Evolutionary conservation across 345 rosid species (phyloP).

Genomic region (Moricandia arvensis): DNA sequence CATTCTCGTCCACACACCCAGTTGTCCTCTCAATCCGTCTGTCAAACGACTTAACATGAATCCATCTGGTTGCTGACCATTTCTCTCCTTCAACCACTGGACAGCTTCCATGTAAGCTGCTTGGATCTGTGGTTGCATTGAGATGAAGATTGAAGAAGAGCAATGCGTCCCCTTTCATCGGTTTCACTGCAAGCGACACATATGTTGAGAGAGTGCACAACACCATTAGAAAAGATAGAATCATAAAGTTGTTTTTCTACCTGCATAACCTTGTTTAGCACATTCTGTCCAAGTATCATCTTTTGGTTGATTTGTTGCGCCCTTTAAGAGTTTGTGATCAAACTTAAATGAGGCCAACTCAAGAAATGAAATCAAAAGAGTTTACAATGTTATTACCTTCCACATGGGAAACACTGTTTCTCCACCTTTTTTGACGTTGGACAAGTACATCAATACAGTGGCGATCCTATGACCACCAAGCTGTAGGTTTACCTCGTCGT

Average conservation of each 20-base stretch:
- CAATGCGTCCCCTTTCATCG: slow-evolving; percentile 83
- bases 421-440: slow-evolving; percentile 73
- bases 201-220: neutral
- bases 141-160: slow-evolving; percentile 92
- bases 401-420: slow-evolving; percentile 87
- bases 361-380: neutral
- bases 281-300: slow-evolving; percentile 84
- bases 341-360: slow-evolving; percentile 14
- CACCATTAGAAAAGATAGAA: neutral
- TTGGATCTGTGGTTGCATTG: slow-evolving; percentile 58
- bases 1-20: slow-evolving; percentile 56
- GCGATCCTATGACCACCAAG: slow-evolving; percentile 89
- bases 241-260: slow-evolving; percentile 30
- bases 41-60: slow-evolving; percentile 74
- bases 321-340: slow-evolving; percentile 41
- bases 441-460: slow-evolving; percentile 94
- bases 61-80: slow-evolving; percentile 99
- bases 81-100: slow-evolving; percentile 94
- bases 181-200: slow-evolving; percentile 65
- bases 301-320: slow-evolving; percentile 44
- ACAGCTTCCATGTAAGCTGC: slow-evolving; percentile 88
- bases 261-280: slow-evolving; percentile 81
- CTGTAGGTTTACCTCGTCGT: slow-evolving; percentile 58
- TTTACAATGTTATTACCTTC: slow-evolving; percentile 43
- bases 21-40: neutral